A percentile compares a stretch with the other conserved stretches of the same genome.
phyloP scores from a whole-genome alignment of 495 filamentous ascomycete species.

The Penicillium antarcticum region DNA sequence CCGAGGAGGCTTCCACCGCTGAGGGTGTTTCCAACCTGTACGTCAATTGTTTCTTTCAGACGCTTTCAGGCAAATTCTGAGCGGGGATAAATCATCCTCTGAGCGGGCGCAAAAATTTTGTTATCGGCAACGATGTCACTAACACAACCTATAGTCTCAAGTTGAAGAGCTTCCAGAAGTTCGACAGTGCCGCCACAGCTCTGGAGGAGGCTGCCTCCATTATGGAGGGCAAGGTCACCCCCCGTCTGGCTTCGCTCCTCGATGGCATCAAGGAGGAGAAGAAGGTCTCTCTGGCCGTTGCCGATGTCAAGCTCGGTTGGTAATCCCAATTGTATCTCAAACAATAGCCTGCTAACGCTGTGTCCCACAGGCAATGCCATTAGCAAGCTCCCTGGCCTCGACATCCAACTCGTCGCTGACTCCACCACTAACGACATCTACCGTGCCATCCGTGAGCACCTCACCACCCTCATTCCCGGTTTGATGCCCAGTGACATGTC shows the following conservation, averaged over 20 bases:
- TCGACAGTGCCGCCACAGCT: conserved; percentile 82
- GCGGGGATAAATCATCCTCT: conserved; percentile 6
- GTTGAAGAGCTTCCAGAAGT: conserved; percentile 94
- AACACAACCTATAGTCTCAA: conserved; percentile 63
- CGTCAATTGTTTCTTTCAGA: conserved; percentile 31
- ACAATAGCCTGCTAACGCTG: conserved; percentile 4
- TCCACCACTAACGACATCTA: conserved; percentile 82
- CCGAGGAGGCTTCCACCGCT: conserved; percentile 68
- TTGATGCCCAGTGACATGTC: conserved; percentile 80
- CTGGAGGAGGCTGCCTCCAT: conserved; percentile 84
- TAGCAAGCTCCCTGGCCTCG: conserved; percentile 83
- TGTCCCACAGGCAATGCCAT: conserved; percentile 66
- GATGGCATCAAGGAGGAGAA: conserved; percentile 95
- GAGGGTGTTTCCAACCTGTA: conserved; percentile 87
- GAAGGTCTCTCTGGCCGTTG: conserved; percentile 92
- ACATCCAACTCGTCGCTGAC: conserved; percentile 82
- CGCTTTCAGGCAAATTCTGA: not conserved
- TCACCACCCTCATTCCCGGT: conserved; percentile 87
- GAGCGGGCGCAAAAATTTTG: conserved; percentile 23
- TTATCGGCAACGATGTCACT: conserved; percentile 20
- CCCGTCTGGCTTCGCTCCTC: conserved; percentile 76
- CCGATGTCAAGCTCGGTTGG: conserved; percentile 86
- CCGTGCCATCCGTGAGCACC: conserved; percentile 86
- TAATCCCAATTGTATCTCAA: conserved; percentile 5
- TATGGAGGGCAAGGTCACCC: conserved; percentile 93